phyloP scores from a whole-genome alignment of 768 basidiomycete genomes.

The Phanerochaete carnosa region DNA sequence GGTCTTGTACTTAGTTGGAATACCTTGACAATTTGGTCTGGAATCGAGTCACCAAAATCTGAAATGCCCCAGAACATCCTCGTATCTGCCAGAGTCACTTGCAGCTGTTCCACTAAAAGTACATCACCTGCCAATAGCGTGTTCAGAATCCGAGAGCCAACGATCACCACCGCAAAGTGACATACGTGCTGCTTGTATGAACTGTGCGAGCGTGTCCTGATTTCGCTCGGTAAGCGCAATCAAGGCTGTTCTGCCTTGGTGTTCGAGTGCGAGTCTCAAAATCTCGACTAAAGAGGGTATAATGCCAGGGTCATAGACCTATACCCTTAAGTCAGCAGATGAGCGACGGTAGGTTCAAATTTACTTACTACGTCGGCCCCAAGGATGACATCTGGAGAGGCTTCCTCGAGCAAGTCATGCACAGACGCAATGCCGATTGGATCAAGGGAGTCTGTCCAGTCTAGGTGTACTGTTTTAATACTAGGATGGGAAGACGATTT shows the following conservation, averaged over 20 bases:
- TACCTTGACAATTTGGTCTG: conserved; percentile 39
- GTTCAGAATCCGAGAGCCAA: no score
- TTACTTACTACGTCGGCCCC: conserved; percentile 64
- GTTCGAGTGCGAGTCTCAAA: conserved; percentile 33
- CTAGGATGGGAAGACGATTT: conserved; percentile 46
- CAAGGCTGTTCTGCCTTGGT: conserved; percentile 19
- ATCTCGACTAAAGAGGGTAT: conserved; percentile 54
- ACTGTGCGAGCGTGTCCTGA: conserved; percentile 44
- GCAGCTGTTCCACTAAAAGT: conserved; percentile 28
- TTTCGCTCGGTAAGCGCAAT: conserved; percentile 60
- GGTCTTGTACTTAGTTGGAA: conserved; percentile 32
- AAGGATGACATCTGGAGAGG: conserved; percentile 55
- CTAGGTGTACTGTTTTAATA: conserved; percentile 45
- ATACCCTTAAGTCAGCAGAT: not conserved
- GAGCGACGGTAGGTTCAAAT: not conserved
- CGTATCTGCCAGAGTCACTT: conserved; percentile 6
- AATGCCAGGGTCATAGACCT: conserved; percentile 70
- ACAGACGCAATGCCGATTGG: conserved; percentile 15
- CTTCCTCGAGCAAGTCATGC: conserved; percentile 35
- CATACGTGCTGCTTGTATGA: conserved; percentile 29
- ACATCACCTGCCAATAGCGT: not conserved
- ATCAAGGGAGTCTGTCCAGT: conserved; percentile 65
- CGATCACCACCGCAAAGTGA: not conserved
- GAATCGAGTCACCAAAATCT: conserved; percentile 18
- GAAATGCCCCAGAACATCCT: conserved; percentile 23